phyloP scores from a whole-genome alignment of 371 early-diverging fungal genomes.

The Rhizopus sp. region DNA sequence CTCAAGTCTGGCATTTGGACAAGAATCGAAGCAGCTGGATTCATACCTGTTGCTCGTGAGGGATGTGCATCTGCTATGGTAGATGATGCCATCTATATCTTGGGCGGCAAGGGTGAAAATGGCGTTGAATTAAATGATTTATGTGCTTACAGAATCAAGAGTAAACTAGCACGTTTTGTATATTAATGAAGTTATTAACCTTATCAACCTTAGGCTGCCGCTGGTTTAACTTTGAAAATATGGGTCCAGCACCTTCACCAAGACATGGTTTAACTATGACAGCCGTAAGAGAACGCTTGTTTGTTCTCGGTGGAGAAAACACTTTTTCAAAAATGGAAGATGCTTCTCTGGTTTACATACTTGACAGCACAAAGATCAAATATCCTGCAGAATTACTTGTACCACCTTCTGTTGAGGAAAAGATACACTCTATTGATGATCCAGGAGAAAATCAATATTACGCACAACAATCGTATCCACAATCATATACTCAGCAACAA shows the following conservation, averaged over 20 bases:
- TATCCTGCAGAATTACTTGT: constrained; percentile 56
- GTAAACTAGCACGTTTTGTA: constrained; percentile 30
- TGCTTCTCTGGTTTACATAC: constrained; percentile 52
- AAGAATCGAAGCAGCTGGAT: constrained; percentile 63
- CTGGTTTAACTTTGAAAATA: constrained; percentile 78
- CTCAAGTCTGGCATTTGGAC: constrained; percentile 59
- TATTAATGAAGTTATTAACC: background rate
- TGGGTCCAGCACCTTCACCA: constrained; percentile 69
- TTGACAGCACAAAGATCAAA: constrained; percentile 76
- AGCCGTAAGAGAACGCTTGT: constrained; percentile 62
- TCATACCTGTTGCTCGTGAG: constrained; percentile 67
- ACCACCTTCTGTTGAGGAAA: constrained; percentile 15
- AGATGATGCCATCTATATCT: constrained; percentile 75
- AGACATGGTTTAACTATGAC: constrained; percentile 66
- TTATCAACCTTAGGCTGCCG: constrained; percentile 23
- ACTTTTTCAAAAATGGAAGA: constrained; percentile 55
- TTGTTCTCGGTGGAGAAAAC: constrained; percentile 69
- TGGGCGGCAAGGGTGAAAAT: constrained; percentile 69
- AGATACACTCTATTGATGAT: constrained; percentile 9
- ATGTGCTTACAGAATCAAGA: constrained; percentile 70
- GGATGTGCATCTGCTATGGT: constrained; percentile 68
- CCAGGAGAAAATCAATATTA: constrained; percentile 12
- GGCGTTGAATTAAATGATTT: constrained; percentile 69
- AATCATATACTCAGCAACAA: constrained; percentile 12
- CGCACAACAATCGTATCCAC: constrained; percentile 27